phyloP scores from a whole-genome alignment of 2,329 filamentous ascomycete species.

The Mollisiaceae sp. region DNA sequence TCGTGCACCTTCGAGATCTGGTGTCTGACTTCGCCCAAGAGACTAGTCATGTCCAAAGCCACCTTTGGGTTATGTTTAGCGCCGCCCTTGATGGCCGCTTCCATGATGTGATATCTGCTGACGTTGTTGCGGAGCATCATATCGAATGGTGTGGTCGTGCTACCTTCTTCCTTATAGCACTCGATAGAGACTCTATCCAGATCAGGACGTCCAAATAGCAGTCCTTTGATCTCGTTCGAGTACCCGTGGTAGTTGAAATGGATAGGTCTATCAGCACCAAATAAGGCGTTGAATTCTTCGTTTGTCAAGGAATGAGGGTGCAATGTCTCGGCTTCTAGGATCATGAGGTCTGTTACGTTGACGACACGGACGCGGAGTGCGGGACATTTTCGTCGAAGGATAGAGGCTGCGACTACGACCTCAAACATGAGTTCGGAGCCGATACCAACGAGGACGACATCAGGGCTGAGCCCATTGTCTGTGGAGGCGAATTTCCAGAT shows the following conservation, averaged over 20 bases:
- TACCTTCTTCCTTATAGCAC: slow-evolving; percentile 69
- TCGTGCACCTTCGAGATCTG: slow-evolving; percentile 54
- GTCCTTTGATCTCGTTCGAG: slow-evolving; percentile 60
- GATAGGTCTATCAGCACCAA: slow-evolving; percentile 59
- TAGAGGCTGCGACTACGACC: slow-evolving; percentile 63
- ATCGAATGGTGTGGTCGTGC: slow-evolving; percentile 70
- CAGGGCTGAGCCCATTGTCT: slow-evolving; percentile 58
- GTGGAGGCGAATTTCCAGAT: slow-evolving; percentile 67
- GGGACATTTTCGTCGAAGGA: slow-evolving; percentile 56
- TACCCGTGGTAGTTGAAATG: slow-evolving; percentile 75
- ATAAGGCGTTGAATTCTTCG: slow-evolving; percentile 59
- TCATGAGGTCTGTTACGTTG: slow-evolving; percentile 71
- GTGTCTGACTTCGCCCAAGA: slow-evolving; percentile 53
- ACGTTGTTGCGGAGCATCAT: slow-evolving; percentile 70
- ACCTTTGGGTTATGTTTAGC: slow-evolving; percentile 55
- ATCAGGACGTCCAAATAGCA: slow-evolving; percentile 62
- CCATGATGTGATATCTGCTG: slow-evolving; percentile 63
- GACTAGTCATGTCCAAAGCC: slow-evolving; percentile 49
- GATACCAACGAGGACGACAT: slow-evolving; percentile 68
- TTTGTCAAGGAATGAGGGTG: slow-evolving; percentile 64
- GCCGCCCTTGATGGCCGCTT: slow-evolving; percentile 56
- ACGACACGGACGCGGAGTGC: slow-evolving; percentile 63
- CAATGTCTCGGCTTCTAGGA: slow-evolving; percentile 57
- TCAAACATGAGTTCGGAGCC: slow-evolving; percentile 71
- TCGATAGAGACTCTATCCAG: slow-evolving; percentile 59